A percentile compares a stretch with the other conserved stretches of the same genome.
Conservation (phyloP, 2,329 filamentous ascomycete genomes). For the Westerdykella ornata region DNA sequence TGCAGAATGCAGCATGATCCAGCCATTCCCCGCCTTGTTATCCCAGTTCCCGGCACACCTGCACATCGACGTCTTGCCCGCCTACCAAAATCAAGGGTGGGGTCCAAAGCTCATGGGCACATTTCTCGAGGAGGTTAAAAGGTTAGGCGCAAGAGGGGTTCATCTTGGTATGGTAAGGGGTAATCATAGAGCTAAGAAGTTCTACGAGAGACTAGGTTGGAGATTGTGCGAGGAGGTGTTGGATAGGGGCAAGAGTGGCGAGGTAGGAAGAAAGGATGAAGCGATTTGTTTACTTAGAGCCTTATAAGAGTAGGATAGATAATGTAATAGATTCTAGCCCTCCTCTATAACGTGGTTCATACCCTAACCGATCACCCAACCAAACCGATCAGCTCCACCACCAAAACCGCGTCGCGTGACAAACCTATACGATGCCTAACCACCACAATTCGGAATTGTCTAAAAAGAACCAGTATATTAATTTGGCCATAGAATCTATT, state of each 20-base stretch:
- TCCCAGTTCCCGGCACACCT: conserved; percentile 33
- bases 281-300: conserved; percentile 20
- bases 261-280: conserved; percentile 16
- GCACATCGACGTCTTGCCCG: conserved; percentile 34
- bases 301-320: too few species aligned
- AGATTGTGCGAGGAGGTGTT: conserved; percentile 17
- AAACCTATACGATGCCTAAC: too few species aligned
- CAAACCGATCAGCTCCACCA: too few species aligned
- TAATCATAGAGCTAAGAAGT: conserved; percentile 24
- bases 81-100: conserved; percentile 29
- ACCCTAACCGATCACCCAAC: too few species aligned
- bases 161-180: conserved; percentile 34
- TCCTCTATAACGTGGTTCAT: too few species aligned
- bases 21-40: conserved; percentile 13
- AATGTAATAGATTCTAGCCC: too few species aligned
- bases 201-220: conserved; percentile 27
- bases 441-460: too few species aligned
- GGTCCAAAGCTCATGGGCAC: conserved; percentile 25
- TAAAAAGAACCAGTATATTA: too few species aligned
- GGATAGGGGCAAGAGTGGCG: conserved; percentile 23
- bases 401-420: too few species aligned
- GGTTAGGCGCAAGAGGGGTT: conserved; percentile 22
- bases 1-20: conserved; percentile 22
- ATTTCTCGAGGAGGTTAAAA: conserved; percentile 18
- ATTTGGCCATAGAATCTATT: too few species aligned